phyloP scores from a whole-genome alignment of 148 eudicot species.

The Amaranthus hypochondriacus region DNA sequence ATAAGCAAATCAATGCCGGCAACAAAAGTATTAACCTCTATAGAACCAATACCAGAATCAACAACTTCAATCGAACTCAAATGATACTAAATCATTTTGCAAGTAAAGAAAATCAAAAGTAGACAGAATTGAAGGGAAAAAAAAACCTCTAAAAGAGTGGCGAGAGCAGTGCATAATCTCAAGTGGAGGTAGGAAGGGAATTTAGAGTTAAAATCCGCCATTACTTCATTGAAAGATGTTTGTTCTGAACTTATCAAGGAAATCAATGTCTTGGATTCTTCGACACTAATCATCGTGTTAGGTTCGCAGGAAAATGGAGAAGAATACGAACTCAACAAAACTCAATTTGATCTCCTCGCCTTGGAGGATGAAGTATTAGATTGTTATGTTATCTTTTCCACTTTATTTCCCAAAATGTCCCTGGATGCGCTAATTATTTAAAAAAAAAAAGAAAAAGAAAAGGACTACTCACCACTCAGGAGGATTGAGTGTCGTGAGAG shows the following conservation, averaged over 20 bases:
- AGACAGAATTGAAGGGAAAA: background rate
- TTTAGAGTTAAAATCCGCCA: conserved; percentile 49
- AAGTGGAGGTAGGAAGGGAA: conserved; percentile 48
- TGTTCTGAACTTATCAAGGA: conserved; percentile 45
- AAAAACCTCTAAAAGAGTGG: conserved; percentile 47
- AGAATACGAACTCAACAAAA: too few relatives aligned
- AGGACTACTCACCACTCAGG: too few relatives aligned
- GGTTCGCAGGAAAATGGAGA: background rate
- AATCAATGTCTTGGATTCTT: conserved; percentile 33
- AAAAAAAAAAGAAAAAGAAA: too few relatives aligned
- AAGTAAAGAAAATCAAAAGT: background rate
- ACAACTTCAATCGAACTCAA: background rate
- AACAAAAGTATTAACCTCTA: conserved; percentile 8
- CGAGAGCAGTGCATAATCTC: conserved; percentile 53
- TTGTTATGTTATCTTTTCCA: too few relatives aligned
- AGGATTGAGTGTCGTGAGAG: too few relatives aligned
- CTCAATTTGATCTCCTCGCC: too few relatives aligned
- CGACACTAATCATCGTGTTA: conserved; percentile 32
- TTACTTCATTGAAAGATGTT: conserved; percentile 46
- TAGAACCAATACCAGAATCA: conserved; percentile 17
- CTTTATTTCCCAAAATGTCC: too few relatives aligned
- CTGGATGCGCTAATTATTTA: too few relatives aligned
- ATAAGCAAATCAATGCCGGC: background rate
- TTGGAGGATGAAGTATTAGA: too few relatives aligned
- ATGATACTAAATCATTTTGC: too few relatives aligned